These are phyloP conservation scores for Nematocida displodere DNA, from an alignment of 371 early-diverging fungal species.

Conservation along the genomic window DNA sequence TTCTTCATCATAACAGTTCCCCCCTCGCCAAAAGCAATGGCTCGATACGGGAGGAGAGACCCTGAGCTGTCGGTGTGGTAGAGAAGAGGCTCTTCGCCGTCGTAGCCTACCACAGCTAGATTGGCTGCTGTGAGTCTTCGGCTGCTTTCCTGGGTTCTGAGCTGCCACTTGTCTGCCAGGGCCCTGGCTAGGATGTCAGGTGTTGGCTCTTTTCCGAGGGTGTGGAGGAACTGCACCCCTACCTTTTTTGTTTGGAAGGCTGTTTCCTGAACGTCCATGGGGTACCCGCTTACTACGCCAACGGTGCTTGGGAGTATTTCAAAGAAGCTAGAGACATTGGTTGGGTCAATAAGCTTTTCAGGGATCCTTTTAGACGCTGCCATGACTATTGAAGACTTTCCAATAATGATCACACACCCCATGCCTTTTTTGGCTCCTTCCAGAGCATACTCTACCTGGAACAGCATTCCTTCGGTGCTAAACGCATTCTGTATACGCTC, in stretches of 20 bases:
- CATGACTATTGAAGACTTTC: slow-evolving; percentile 53
- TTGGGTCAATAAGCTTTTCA: slow-evolving; percentile 55
- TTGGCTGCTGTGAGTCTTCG: slow-evolving; percentile 56
- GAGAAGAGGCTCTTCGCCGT: slow-evolving; percentile 52
- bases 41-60: slow-evolving; percentile 58
- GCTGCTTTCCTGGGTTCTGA: slow-evolving; percentile 56
- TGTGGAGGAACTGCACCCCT: slow-evolving; percentile 42
- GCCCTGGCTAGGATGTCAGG: slow-evolving; percentile 61
- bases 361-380: slow-evolving; percentile 55
- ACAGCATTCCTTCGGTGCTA: slow-evolving; percentile 62
- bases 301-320: slow-evolving; percentile 45
- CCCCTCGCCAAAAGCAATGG: slow-evolving; percentile 59
- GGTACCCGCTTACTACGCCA: slow-evolving; percentile 59
- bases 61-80: slow-evolving; percentile 64
- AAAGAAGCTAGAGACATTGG: slow-evolving; percentile 43
- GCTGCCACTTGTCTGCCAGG: slow-evolving; percentile 62
- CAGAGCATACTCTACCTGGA: slow-evolving; percentile 65
- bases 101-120: slow-evolving; percentile 61
- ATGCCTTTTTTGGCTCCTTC: slow-evolving; percentile 61
- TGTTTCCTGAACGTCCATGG: slow-evolving; percentile 58
- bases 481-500: slow-evolving; percentile 59
- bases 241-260: slow-evolving; percentile 40
- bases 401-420: slow-evolving; percentile 56
- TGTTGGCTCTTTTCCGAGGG: slow-evolving; percentile 57
- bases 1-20: slow-evolving; percentile 60